Percentiles rank a stretch among this genome's conserved stretches.
phyloP scores from a whole-genome alignment of 495 filamentous ascomycete genomes.

The Astrothelium macrocarpum region DNA sequence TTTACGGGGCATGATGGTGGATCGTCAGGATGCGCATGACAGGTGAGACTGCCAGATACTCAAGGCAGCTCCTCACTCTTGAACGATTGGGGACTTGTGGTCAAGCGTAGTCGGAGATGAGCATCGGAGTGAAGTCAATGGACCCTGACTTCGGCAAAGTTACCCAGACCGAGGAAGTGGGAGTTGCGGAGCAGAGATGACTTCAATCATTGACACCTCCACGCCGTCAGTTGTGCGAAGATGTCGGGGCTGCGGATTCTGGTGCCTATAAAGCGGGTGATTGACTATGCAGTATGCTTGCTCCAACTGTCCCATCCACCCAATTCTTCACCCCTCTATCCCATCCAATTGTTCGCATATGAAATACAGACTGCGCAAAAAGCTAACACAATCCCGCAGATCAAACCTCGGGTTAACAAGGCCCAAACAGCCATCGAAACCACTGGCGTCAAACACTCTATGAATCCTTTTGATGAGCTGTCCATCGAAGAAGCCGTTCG shows the following conservation, averaged over 20 bases:
- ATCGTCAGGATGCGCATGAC: neutral
- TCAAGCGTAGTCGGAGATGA: neutral
- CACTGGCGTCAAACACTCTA: conserved; percentile 83
- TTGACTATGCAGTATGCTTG: conserved; percentile 87
- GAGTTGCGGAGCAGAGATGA: conserved; percentile 2
- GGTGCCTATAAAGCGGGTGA: conserved; percentile 93
- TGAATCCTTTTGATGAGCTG: conserved; percentile 99
- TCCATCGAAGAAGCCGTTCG: conserved; percentile 92
- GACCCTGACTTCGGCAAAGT: neutral
- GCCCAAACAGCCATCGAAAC: conserved; percentile 89
- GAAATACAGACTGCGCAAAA: too few species aligned
- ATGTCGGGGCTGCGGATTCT: conserved; percentile 89
- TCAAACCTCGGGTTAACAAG: conserved; percentile 97
- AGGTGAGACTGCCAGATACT: too few species aligned
- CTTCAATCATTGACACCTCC: too few species aligned
- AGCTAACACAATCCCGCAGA: conserved; percentile 30
- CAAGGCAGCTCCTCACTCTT: neutral
- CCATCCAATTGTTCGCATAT: neutral
- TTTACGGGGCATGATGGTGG: neutral
- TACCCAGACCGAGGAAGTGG: conserved; percentile 1
- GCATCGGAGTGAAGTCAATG: neutral
- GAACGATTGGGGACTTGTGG: neutral
- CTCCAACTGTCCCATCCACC: conserved; percentile 9
- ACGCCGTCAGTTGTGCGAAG: neutral
- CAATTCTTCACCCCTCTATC: neutral